phyloP scores from a whole-genome alignment of 164 flowering plant genomes.

The Stephania cephalantha region DNA sequence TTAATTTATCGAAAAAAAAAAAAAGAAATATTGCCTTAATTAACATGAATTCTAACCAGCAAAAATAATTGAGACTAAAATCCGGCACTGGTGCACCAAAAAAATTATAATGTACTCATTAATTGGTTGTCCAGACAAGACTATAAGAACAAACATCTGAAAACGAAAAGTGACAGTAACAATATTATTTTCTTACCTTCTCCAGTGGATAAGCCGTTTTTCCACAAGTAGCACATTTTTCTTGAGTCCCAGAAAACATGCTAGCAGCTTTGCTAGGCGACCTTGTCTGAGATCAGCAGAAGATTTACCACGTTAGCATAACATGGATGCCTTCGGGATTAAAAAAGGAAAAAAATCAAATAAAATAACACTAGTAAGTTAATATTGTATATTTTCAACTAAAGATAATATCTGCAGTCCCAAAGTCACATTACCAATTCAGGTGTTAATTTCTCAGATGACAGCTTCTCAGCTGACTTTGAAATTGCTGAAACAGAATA shows the following conservation, averaged over 20 bases:
- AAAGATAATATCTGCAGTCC: neutral
- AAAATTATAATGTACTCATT: neutral
- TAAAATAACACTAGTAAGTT: neutral
- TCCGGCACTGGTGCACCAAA: neutral
- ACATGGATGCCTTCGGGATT: neutral
- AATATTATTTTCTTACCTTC: constrained; percentile 18
- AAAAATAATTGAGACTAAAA: neutral
- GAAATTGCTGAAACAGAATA: constrained; percentile 51
- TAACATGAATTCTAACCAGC: neutral
- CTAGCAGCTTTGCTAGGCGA: constrained; percentile 93
- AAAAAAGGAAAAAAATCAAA: neutral
- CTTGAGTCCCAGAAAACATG: constrained; percentile 98
- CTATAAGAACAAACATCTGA: neutral
- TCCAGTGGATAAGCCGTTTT: constrained; percentile 87
- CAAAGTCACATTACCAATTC: constrained; percentile 56
- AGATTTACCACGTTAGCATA: constrained; percentile 14
- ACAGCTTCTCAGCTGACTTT: constrained; percentile 73
- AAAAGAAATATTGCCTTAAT: neutral
- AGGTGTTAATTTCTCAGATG: constrained; percentile 75
- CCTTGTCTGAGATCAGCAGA: constrained; percentile 56
- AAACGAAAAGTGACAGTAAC: neutral
- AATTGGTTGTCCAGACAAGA: neutral
- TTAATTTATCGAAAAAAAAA: too few species aligned
- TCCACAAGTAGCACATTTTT: constrained; percentile 96
- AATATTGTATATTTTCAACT: neutral